Base-by-base conservation (phyloP, 495 filamentous ascomycete genomes). In the Penicillium macrosclerotiorum region DNA sequence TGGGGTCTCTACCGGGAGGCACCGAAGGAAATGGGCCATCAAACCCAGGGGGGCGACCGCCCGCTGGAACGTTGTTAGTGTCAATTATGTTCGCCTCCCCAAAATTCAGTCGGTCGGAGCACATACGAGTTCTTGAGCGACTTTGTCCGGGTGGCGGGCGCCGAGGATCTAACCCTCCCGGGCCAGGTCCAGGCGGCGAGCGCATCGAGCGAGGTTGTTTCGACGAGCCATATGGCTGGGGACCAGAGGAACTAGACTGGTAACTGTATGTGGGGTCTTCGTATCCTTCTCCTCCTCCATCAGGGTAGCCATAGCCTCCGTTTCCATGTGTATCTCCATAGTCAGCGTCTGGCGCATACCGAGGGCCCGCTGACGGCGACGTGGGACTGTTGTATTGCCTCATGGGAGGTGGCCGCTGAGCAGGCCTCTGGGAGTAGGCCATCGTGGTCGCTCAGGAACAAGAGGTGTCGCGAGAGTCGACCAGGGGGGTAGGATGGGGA, bases 21-120 rank as follows among this genome's bases (percentile, higher is more conserved):
- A 88, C 87, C 1, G 75, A 69, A 9, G 86, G 83, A 47, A 87
- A 89, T 3, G 84, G 79, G 49, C 81, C 83, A 34, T 85, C 83
- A 57, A 78, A 84, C n/a, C 69, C 71, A 7, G 70, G 71, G 7
- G 69, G 60, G 14, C 54, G 60, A 26, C 32, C 54, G 20, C 53
- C 59, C 14, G 62, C 54, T 58, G 39, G 46, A 47, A 39, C 16
- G 30, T n/a, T 18, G 44, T 57, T 35, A 51, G 56, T 43, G 48
- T 13, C 6, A 6, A 24, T 31, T 3, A 9, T 4, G 27, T 30
- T 11, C n/a, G n/a, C n/a, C n/a, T n/a, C n/a, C n/a, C n/a, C n/a
- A n/a, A n/a, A n/a, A n/a, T n/a, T n/a, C n/a, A n/a, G n/a, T n/a
- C n/a, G n/a, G 11, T 11, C 3, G 17, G 26, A 22, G 45, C 5